Base-by-base conservation (phyloP, 257 asterid genomes). In the Primulina eburnea region DNA sequence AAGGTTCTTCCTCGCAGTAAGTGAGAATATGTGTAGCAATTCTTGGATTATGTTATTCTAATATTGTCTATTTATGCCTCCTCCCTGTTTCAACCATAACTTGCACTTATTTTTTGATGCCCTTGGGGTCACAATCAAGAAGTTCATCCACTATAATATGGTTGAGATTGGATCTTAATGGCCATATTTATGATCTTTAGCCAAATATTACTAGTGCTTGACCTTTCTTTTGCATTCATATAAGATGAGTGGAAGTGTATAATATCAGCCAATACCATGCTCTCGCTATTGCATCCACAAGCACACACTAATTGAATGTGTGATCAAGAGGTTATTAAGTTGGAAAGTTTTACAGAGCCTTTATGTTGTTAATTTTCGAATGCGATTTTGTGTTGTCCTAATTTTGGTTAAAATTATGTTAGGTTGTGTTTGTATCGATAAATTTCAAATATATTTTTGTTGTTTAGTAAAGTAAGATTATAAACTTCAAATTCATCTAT, bases 1-100 rank as follows among this genome's bases (percentile, higher is more conserved):
- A 77, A 75, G 69, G 79, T 37, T 76, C 82, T 74, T 64, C 84
- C 86, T 28, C 69, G 21, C 7, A 82, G 88, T 79, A 67, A 78
- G 58, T 38, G 17, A 50, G 34, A n/a, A 40, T 17, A 40, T 59
- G 34, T 62, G 18, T 53, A 0, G 33, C 34, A 35, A 18, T 18
- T 64, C 4, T 37, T 20, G 32, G 33, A 21, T 62, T 62, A 17
- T 17, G n/a, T 62, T 17, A 14, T 62, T 30, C 32, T 11, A 7
- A 17, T 16, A 21, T 32, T 32, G 11, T 5, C 53, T 43, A 33
- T 34, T 20, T 62, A 16, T 40, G 28, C 43, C 18, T 32, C n/a
- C n/a, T 12, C 53, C 53, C n/a, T 43, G 17, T 33, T 62, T 30
- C 52, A n/a, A 62, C 10, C 1, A 37, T 33, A 62, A 17, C 50